Evolutionary conservation across 805 yeast species (phyloP), one percentile per base, ranked within the genome.

Genomic region (Lachancea waltii): DNA sequence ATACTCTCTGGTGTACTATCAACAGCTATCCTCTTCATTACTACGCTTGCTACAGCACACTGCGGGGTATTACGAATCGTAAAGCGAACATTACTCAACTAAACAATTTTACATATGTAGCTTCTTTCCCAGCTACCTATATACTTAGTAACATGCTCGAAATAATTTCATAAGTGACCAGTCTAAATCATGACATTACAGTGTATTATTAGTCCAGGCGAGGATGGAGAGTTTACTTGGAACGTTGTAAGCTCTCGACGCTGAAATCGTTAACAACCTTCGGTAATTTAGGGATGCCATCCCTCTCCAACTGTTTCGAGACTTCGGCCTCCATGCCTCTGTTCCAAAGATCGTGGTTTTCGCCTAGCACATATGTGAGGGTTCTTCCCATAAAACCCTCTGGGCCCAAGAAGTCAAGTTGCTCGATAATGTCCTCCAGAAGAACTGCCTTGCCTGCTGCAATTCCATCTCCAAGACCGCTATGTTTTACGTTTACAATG

Each of bases 381-480:
- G 79, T 80, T 42, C 70, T 73, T 31, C 64, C 61, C 40, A 62
- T 56, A 54, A 76, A 81, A 10, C 89, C 90, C 16, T 72, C 71
- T 2, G 67, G 53, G 4, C 80, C 75, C 31, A 72, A 58, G 39
- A 69, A 62, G 23, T 65, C 61, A 43, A 92, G 63, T 41, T 78
- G 79, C 23, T 84, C 95, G 39, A 92, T 80, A 1, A 87, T 72
- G 43, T 85, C 95, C 41, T 85, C 94, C 30, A 92, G 60, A 19
- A 87, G 62, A 15, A 85, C 68, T 1, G 97, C 95, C 51, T 82
- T 83, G 2, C 97, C 97, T 2, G 72, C 73, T 5, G 75, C 61
- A 51, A 84, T 71, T 33, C 94, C 77, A 46, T 72, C 71, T 32
- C 86, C 78, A 38, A 81, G 51, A 1, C 92, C 85, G 1, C 75